These are phyloP conservation scores for Heliocybe sulcata DNA, from an alignment of 1,284 basidiomycete species.

Conservation along the genomic window DNA sequence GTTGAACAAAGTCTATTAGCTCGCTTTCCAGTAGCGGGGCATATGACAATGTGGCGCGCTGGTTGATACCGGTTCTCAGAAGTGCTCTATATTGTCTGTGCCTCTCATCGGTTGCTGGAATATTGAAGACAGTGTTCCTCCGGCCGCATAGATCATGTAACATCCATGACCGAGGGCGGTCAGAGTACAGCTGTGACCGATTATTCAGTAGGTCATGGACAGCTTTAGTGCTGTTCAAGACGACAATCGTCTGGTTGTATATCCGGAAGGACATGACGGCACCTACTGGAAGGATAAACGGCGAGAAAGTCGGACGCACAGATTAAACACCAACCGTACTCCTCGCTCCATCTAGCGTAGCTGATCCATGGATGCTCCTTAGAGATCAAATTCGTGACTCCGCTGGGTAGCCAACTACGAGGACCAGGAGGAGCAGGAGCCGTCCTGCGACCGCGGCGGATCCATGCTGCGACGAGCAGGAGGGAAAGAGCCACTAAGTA, in stretches of 20 bases:
- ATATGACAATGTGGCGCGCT: slow-evolving; percentile 2
- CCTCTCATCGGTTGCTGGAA: slow-evolving; percentile 4
- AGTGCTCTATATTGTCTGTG: slow-evolving; percentile 10
- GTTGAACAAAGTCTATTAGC: slow-evolving; percentile 1
- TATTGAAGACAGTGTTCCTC: slow-evolving; percentile 9
- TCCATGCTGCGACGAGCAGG: background rate
- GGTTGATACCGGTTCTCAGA: slow-evolving; percentile 3
- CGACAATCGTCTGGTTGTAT: slow-evolving; percentile 1
- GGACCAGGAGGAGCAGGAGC: slow-evolving; percentile 28
- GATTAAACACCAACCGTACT: slow-evolving; percentile 17
- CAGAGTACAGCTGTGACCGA: slow-evolving; percentile 3
- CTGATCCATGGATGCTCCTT: slow-evolving; percentile 26
- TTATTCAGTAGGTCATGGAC: slow-evolving; percentile 6
- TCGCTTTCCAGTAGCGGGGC: slow-evolving; percentile 4
- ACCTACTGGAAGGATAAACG: slow-evolving; percentile 12
- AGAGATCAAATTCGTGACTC: slow-evolving; percentile 20
- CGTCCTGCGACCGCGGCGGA: background rate
- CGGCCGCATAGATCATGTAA: slow-evolving; percentile 5
- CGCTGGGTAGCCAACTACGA: slow-evolving; percentile 19
- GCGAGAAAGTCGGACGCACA: background rate
- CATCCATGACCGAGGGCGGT: background rate
- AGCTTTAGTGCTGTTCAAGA: slow-evolving; percentile 5
- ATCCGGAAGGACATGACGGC: slow-evolving; percentile 25
- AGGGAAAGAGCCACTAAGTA: background rate
- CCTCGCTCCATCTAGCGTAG: slow-evolving; percentile 27